Evolutionary conservation across 129 eudicot species (phyloP), one percentile per base, ranked within the genome.

Genomic region (Lonicera japonica): DNA sequence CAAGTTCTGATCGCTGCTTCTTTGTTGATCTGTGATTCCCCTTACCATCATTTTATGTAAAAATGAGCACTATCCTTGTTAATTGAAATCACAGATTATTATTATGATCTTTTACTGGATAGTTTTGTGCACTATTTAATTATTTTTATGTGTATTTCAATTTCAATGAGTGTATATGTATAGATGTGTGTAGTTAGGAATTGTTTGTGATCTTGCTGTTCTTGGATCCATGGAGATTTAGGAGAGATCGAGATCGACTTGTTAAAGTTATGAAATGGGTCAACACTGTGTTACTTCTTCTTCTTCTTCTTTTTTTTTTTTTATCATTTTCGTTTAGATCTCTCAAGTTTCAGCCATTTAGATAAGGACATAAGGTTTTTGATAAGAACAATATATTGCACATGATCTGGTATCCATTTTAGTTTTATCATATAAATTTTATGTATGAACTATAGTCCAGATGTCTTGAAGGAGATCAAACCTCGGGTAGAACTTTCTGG

Each of bases 1-100:
- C 11, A 36, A 60, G 24, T 60, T 19, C 67, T 6, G 67, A 52
- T 46, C 36, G 51, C 36, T 39, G 3, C 16, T 58, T 58, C 15
- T 66, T 41, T 24, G 16, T 48, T 58, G 73, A 58, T 68, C 59
- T 58, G 47, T 48, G 20, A 34, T 68, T 54, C 17, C 38, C 58
- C 45, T 48, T 34, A 21, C 58, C 11, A 20, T 20, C 38, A 18
- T 58, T 22, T 47, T 15, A 36, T 68, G 73, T 68, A 68, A 55
- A 20, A 59, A 46, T 66, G 23, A 55, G 55, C 13, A 25, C 55
- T 66, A 18, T 17, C 55, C n/a, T 14, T 14, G 15, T 50, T 50
- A 50, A 50, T 50, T 20, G 20, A 14, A 50, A n/a, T 50, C 20
- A 50, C 19, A 1, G 55, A 50, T 17, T 16, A 17, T 14, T 50